phyloP scores from a whole-genome alignment of 2,329 filamentous ascomycete genomes.

The Calonectria pseudoturangicola region DNA sequence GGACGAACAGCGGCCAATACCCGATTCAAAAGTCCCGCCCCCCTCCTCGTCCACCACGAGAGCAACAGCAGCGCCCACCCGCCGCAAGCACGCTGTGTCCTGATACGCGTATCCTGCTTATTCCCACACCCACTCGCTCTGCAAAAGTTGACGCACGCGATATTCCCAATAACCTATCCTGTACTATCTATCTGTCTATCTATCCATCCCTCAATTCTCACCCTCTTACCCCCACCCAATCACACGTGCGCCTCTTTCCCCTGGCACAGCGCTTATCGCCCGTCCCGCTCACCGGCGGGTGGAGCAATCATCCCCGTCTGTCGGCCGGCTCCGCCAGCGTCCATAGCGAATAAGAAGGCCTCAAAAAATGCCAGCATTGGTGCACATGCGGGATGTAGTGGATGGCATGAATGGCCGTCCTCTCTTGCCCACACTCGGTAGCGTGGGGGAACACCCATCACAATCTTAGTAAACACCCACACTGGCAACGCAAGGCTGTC shows the following conservation, averaged over 20 bases:
- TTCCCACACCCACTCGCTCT: constrained; percentile 33
- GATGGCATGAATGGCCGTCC: constrained; percentile 8
- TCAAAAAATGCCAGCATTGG: not conserved
- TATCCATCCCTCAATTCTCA: not conserved
- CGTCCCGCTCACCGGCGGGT: constrained; percentile 30
- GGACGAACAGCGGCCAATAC: not conserved
- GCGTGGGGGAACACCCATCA: constrained; percentile 21
- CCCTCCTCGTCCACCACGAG: not conserved
- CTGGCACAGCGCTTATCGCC: constrained; percentile 35
- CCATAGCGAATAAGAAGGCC: constrained; percentile 18
- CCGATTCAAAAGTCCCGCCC: constrained; percentile 32
- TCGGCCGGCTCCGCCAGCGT: constrained; percentile 53
- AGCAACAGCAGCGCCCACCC: not conserved
- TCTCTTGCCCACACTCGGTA: not conserved
- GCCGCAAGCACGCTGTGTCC: not conserved
- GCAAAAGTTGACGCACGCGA: not conserved
- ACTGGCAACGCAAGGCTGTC: constrained; percentile 22
- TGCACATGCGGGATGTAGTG: constrained; percentile 23
- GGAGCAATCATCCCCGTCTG: constrained; percentile 10
- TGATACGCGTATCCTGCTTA: constrained; percentile 32
- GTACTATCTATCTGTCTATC: not conserved
- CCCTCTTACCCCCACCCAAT: constrained; percentile 19
- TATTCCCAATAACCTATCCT: not conserved
- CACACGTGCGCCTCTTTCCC: constrained; percentile 9
- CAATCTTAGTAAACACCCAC: not conserved